These are phyloP conservation scores for Alternaria gansuensis DNA, from an alignment of 2,329 filamentous ascomycete species.

Conservation along the genomic window DNA sequence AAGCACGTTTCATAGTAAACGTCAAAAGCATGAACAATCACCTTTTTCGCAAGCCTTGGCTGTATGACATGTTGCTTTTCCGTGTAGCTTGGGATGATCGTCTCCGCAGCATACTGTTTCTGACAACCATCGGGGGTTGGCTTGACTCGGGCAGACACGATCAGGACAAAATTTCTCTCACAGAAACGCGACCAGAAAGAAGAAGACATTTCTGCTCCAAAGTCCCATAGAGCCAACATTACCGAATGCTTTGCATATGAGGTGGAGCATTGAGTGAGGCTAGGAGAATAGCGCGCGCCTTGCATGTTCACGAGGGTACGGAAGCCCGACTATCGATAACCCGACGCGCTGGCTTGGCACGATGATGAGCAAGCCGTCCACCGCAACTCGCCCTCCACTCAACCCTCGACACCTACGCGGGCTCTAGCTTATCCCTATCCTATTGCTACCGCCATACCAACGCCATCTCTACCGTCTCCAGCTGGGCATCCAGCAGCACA, in stretches of 20 bases:
- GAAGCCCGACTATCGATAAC: constrained; percentile 31
- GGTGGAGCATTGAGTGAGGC: constrained; percentile 8
- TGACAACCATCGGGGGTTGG: neutral
- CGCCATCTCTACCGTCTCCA: constrained; percentile 1
- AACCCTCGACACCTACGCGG: constrained; percentile 15
- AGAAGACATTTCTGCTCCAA: neutral
- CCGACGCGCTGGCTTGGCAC: constrained; percentile 22
- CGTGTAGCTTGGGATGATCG: neutral
- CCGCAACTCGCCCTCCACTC: constrained; percentile 14
- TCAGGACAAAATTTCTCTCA: neutral
- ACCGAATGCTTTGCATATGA: constrained; percentile 4
- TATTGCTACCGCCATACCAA: constrained; percentile 19
- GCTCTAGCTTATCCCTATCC: constrained; percentile 15
- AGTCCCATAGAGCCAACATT: neutral
- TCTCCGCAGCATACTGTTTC: neutral
- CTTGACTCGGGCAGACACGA: neutral
- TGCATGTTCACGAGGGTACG: constrained; percentile 19
- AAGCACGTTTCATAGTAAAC: constrained; percentile 6
- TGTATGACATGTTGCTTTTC: neutral
- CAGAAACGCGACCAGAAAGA: neutral
- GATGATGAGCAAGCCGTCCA: constrained; percentile 11
- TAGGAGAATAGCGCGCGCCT: constrained; percentile 13
- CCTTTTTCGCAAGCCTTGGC: neutral
- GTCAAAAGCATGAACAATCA: constrained; percentile 2
- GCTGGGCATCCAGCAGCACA: constrained; percentile 2